These are phyloP conservation scores for Podila epicladia DNA, from an alignment of 192 early-diverging fungal species.

Conservation along the genomic window DNA sequence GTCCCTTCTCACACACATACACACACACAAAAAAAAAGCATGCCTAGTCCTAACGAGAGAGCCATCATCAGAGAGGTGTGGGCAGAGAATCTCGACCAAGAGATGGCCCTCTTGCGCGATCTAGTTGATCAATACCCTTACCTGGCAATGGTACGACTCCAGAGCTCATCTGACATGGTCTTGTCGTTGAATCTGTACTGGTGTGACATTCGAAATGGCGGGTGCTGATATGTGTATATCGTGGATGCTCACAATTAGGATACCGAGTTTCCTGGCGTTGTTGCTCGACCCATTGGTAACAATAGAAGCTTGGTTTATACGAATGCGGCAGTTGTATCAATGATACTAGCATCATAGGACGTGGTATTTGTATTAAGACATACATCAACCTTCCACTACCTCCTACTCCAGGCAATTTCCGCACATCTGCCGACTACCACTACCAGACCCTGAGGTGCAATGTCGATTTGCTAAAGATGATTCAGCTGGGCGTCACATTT, in stretches of 20 bases:
- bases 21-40: not conserved
- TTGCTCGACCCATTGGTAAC: constrained; percentile 92
- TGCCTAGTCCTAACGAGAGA: constrained; percentile 56
- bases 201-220: not conserved
- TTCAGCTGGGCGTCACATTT: constrained; percentile 97
- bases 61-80: constrained; percentile 86
- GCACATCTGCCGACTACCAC: constrained; percentile 96
- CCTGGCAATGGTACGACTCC: constrained; percentile 86
- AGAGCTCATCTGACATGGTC: not conserved
- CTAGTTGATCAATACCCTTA: constrained; percentile 93
- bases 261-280: constrained; percentile 99
- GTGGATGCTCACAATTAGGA: constrained; percentile 65
- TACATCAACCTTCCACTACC: not conserved
- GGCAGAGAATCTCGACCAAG: constrained; percentile 95
- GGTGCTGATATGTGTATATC: not conserved
- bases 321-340: not conserved
- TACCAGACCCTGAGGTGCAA: constrained; percentile 98
- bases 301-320: not conserved
- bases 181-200: not conserved
- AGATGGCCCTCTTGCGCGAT: constrained; percentile 87
- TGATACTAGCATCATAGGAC: not conserved
- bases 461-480: constrained; percentile 97
- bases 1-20: not conserved
- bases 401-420: constrained; percentile 73
- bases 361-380: not conserved